phyloP scores from a whole-genome alignment of 139 green algal species.

The Closterium sp. region DNA sequence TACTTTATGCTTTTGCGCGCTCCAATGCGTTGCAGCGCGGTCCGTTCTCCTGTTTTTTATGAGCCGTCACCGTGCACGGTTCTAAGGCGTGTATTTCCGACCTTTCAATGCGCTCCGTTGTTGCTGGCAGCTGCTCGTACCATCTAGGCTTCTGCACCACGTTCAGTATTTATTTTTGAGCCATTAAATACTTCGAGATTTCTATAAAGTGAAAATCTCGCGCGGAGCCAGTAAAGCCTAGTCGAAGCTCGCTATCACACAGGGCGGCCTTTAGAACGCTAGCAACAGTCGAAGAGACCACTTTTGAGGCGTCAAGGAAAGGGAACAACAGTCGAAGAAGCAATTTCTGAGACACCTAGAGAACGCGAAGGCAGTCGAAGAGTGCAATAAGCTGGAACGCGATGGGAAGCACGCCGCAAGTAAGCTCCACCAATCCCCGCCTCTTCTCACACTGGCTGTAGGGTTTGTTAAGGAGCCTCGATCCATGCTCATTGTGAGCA shows the following conservation, averaged over 20 bases:
- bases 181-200: background rate
- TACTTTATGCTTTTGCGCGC: background rate
- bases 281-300: no score
- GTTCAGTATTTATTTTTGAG: background rate
- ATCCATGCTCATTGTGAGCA: background rate
- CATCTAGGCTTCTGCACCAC: background rate
- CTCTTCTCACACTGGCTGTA: no score
- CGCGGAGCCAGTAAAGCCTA: no score
- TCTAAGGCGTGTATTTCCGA: background rate
- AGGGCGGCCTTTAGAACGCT: no score
- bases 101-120: no score
- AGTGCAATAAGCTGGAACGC: background rate
- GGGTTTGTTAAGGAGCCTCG: no score
- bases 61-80: background rate
- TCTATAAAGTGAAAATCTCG: background rate
- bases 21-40: background rate
- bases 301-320: no score
- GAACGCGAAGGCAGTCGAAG: background rate
- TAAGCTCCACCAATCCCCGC: background rate
- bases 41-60: no score
- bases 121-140: background rate
- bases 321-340: no score
- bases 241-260: no score
- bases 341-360: no score
- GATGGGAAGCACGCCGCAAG: background rate